phyloP scores from a whole-genome alignment of 345 rosid genomes.

The Stellera chamaejasme region DNA sequence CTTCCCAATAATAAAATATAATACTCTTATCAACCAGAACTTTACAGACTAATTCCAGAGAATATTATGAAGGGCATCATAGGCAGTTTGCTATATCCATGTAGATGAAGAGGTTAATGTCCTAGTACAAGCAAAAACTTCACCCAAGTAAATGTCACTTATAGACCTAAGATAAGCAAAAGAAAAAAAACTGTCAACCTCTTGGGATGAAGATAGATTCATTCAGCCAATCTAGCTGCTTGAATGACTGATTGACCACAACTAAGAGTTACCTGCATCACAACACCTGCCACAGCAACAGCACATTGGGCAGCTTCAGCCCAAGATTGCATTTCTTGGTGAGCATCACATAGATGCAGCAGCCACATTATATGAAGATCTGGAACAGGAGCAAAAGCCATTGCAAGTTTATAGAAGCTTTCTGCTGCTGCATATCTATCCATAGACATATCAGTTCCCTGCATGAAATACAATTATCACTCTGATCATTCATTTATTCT shows the following conservation, averaged over 20 bases:
- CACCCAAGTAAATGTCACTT: no score
- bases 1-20: not conserved
- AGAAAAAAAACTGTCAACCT: no score
- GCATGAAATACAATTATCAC: constrained; percentile 9
- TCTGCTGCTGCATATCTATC: constrained; percentile 98
- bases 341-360: constrained; percentile 96
- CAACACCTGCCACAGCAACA: constrained; percentile 90
- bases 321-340: constrained; percentile 99
- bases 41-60: not conserved
- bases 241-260: not conserved
- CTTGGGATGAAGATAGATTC: no score
- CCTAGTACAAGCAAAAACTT: no score
- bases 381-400: constrained; percentile 99
- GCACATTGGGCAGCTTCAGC: constrained; percentile 99
- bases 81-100: no score
- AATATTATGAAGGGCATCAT: not conserved
- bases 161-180: no score
- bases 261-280: constrained; percentile 66
- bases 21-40: not conserved
- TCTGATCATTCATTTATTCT: not conserved
- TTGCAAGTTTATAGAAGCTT: constrained; percentile 94
- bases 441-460: constrained; percentile 75
- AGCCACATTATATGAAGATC: constrained; percentile 99
- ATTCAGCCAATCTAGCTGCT: no score
- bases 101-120: no score